Percentiles rank a stretch among this genome's conserved stretches.
These are phyloP conservation scores for Botrytis pseudocinerea DNA, from an alignment of 2,329 filamentous ascomycete species.

Conservation along the genomic window DNA sequence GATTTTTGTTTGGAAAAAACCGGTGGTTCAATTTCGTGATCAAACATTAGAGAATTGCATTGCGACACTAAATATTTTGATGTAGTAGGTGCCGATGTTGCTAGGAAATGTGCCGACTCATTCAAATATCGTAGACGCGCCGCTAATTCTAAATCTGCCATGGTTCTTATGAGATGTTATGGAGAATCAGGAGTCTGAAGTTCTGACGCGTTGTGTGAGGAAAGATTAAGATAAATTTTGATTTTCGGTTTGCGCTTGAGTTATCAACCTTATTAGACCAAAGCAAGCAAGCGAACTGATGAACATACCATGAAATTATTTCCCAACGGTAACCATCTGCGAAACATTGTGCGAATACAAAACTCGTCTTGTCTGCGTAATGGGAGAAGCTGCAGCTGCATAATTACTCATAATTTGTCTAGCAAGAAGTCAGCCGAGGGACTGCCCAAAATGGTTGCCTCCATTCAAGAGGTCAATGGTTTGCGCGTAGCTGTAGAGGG, in stretches of 20 bases:
- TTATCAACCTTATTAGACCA: background rate
- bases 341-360: background rate
- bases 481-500: conserved; percentile 83
- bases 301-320: background rate
- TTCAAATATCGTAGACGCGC: conserved; percentile 47
- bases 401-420: background rate
- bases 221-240: background rate
- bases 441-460: conserved; percentile 32
- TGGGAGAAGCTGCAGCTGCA: background rate
- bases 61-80: conserved; percentile 61
- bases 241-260: conserved; percentile 6
- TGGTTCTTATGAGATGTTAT: conserved; percentile 20
- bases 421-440: background rate
- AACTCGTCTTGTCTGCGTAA: background rate
- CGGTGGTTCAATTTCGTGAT: conserved; percentile 47
- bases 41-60: conserved; percentile 51
- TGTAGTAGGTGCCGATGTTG: conserved; percentile 52
- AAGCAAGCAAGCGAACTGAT: conserved; percentile 3
- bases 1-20: conserved; percentile 55
- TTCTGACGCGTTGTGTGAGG: conserved; percentile 23
- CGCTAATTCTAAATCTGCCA: conserved; percentile 36
- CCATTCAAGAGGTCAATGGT: conserved; percentile 43
- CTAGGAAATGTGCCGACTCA: conserved; percentile 60
- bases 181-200: background rate
- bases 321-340: background rate